Base-by-base conservation (phyloP, 352 stramenopile genomes). In the Pythium biforme region DNA sequence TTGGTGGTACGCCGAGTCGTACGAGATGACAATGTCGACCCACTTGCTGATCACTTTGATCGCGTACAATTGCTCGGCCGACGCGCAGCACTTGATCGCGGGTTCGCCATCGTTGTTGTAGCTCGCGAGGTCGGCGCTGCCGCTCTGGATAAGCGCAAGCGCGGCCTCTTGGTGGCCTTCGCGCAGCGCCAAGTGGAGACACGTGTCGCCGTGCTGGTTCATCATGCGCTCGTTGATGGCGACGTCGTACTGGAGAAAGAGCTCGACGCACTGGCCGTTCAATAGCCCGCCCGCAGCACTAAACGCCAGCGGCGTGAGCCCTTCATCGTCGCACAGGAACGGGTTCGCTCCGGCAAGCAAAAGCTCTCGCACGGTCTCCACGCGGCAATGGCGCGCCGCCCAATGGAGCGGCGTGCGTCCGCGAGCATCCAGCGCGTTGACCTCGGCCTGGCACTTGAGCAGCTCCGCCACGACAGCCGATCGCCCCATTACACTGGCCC, bases 1-100 rank as follows among this genome's bases (percentile, higher is more conserved):
- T 9, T 63, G 51, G 4, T 76, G 70, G 53, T 89, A 89, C n/a
- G 71, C 67, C 0, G 80, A 76, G 19, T 90, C 83, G 64, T 90
- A 92, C 23, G 81, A 92, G 17, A 94, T 69, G 59, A 94, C 81
- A 25, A 94, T 81, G 57, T 94, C 86, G 20, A 87, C 68, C 65
- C 82, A 89, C 10, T 66, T 53, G 34, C 79, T 83, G 1, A 81
- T 83, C 27, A 83, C 65, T 52, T 94, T 94, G 55, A 92, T 81
- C 19, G 76, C 81, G 59, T 80, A 92, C 63, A 92, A 83, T 23
- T 92, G 58, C 54, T 89, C 81, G 14, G 81, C 79, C 0, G 83
- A 90, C 41, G 86, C 81, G 19, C 82, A 89, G 66, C 84, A 92
- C 51, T 92, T 77, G 37, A 94, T 68, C 0, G 86, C 82, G 27